Evolutionary conservation across 1,139 yeast species (phyloP).

Genomic region (Candida dubliniensis): DNA sequence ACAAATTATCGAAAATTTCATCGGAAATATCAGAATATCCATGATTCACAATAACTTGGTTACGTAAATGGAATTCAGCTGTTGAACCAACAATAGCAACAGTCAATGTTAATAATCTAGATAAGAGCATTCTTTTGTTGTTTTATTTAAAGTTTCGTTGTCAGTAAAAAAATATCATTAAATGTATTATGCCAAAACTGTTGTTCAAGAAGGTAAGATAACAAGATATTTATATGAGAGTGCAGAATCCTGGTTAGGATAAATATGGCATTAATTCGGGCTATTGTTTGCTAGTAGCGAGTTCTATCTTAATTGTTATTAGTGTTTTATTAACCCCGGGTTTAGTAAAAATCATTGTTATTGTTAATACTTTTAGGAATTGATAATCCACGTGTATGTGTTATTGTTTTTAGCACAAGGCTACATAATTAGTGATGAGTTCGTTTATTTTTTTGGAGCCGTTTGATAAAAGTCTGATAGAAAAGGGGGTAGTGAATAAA

Average conservation of each 20-base stretch:
- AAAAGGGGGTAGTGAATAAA: neutral
- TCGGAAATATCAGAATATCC: constrained; percentile 25
- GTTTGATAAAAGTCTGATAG: neutral
- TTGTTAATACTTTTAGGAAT: neutral
- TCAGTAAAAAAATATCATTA: too few relatives aligned
- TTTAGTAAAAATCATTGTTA: neutral
- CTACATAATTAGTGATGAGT: too few relatives aligned
- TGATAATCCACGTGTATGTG: neutral
- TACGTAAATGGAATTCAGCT: constrained; percentile 6
- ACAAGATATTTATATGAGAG: too few relatives aligned
- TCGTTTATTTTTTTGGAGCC: neutral
- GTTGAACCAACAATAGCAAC: neutral
- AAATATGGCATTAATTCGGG: too few relatives aligned
- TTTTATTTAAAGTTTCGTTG: neutral
- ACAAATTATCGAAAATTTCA: constrained; percentile 24
- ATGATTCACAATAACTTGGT: constrained; percentile 16
- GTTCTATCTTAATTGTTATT: too few relatives aligned
- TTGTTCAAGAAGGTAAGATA: too few relatives aligned
- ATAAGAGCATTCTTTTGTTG: neutral
- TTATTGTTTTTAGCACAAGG: neutral
- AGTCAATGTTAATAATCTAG: neutral
- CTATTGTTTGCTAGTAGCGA: too few relatives aligned
- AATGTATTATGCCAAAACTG: too few relatives aligned
- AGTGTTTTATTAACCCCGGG: too few relatives aligned
- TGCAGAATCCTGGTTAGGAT: too few relatives aligned